Evolutionary conservation across 2,329 filamentous ascomycete genomes (phyloP).

Genomic region (Metarhizium anisopliae): DNA sequence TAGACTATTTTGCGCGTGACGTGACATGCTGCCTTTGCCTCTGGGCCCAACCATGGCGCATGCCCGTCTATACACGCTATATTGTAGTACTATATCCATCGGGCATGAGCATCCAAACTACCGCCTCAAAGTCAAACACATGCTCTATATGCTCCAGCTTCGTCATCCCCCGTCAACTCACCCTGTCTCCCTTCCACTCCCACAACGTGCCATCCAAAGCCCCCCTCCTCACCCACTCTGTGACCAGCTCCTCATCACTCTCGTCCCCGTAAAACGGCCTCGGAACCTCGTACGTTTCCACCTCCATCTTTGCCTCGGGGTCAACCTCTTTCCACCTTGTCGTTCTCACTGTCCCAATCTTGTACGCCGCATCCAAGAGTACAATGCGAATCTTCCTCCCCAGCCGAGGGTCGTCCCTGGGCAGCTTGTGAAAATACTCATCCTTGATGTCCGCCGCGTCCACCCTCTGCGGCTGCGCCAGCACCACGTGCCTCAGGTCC

Average conservation of each 20-base stretch:
- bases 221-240: conserved; percentile 29
- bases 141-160: too few species aligned
- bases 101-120: too few species aligned
- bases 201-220: conserved; percentile 32
- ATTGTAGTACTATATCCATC: too few species aligned
- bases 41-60: too few species aligned
- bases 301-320: conserved; percentile 25
- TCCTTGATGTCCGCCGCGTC: conserved; percentile 28
- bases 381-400: conserved; percentile 20
- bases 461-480: conserved; percentile 28
- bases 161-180: conserved; percentile 5
- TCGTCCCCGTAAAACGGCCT: conserved; percentile 30
- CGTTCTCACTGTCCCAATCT: conserved; percentile 16
- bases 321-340: conserved; percentile 25
- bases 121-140: too few species aligned
- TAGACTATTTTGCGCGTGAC: too few species aligned
- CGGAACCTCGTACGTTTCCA: conserved; percentile 30
- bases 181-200: conserved; percentile 19
- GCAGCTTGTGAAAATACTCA: conserved; percentile 28
- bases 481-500: conserved; percentile 30
- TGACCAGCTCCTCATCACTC: conserved; percentile 25
- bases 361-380: conserved; percentile 20
- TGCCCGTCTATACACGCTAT: too few species aligned
- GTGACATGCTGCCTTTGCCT: too few species aligned
- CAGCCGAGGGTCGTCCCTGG: conserved; percentile 17